Evolutionary conservation across 2,329 filamentous ascomycete species (phyloP).

Genomic region (Daldinia sp.): DNA sequence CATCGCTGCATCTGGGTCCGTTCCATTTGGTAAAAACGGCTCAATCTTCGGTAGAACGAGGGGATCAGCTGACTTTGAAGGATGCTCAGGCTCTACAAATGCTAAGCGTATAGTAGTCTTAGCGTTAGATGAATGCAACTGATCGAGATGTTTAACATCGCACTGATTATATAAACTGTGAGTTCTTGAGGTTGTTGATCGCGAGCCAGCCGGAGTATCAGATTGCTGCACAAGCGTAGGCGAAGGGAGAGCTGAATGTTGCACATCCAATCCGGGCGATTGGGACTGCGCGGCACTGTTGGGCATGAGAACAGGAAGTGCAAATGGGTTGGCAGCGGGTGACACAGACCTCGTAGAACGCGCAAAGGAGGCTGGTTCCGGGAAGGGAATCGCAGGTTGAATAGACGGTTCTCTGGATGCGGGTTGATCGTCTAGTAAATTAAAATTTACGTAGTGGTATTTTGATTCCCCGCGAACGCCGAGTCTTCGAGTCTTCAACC

Average conservation of each 20-base stretch:
- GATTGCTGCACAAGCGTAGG: constrained; percentile 54
- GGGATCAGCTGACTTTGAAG: constrained; percentile 73
- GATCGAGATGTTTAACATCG: constrained; percentile 67
- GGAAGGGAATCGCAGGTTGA: constrained; percentile 62
- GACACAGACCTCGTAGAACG: constrained; percentile 64
- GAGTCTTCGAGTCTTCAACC: constrained; percentile 89
- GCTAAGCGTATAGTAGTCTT: constrained; percentile 71
- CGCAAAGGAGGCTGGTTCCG: constrained; percentile 61
- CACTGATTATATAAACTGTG: constrained; percentile 72
- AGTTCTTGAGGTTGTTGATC: constrained; percentile 50
- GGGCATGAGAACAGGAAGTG: constrained; percentile 26
- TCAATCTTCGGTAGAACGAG: constrained; percentile 89
- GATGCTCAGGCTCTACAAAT: constrained; percentile 70
- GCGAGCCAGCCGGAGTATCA: constrained; percentile 45
- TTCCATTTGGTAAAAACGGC: constrained; percentile 81
- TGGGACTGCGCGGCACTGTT: constrained; percentile 54
- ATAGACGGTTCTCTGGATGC: constrained; percentile 61
- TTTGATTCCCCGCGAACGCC: constrained; percentile 97
- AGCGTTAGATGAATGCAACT: constrained; percentile 67
- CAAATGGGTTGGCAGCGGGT: constrained; percentile 1
- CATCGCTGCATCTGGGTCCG: constrained; percentile 87
- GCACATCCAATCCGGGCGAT: constrained; percentile 42
- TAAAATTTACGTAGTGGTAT: constrained; percentile 89
- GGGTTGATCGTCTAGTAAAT: constrained; percentile 67
- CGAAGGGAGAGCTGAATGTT: constrained; percentile 52